Evolutionary conservation across 306 rosid genomes (phyloP).

Genomic region (Cucurbita maxima): DNA sequence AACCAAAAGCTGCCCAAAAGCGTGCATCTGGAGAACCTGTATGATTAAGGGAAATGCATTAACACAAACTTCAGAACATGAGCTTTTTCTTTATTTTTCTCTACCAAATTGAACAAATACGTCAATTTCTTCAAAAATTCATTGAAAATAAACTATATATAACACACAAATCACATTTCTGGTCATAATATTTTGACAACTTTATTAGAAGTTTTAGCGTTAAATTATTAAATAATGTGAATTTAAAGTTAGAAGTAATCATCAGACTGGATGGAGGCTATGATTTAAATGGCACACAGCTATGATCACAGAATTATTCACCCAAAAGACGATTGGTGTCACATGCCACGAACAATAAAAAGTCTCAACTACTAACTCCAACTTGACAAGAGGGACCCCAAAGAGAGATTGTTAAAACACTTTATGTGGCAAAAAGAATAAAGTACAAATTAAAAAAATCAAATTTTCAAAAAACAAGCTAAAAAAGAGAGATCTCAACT

Average conservation of each 20-base stretch:
- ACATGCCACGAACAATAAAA: not conserved
- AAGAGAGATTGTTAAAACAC: not conserved
- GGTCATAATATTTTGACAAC: not conserved
- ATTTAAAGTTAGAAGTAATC: not conserved
- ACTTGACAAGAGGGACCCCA: not conserved
- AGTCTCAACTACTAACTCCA: not conserved
- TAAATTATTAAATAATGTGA: not conserved
- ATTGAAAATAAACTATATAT: not conserved
- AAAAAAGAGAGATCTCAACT: too few relatives aligned
- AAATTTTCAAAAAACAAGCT: too few relatives aligned
- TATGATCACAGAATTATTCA: not conserved
- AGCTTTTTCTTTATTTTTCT: not conserved
- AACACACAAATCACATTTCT: not conserved
- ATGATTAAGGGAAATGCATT: not conserved
- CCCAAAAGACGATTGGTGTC: not conserved
- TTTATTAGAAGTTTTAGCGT: not conserved
- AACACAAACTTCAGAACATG: not conserved
- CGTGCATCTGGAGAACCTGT: conserved; percentile 67
- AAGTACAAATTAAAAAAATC: too few relatives aligned
- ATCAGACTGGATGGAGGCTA: not conserved
- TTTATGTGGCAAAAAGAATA: too few relatives aligned
- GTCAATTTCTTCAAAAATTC: not conserved
- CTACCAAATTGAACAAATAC: not conserved
- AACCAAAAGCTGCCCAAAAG: conserved; percentile 42
- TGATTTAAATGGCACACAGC: not conserved